These are phyloP conservation scores for Quercus tomentella DNA, from an alignment of 331 rosid species.

Conservation along the genomic window DNA sequence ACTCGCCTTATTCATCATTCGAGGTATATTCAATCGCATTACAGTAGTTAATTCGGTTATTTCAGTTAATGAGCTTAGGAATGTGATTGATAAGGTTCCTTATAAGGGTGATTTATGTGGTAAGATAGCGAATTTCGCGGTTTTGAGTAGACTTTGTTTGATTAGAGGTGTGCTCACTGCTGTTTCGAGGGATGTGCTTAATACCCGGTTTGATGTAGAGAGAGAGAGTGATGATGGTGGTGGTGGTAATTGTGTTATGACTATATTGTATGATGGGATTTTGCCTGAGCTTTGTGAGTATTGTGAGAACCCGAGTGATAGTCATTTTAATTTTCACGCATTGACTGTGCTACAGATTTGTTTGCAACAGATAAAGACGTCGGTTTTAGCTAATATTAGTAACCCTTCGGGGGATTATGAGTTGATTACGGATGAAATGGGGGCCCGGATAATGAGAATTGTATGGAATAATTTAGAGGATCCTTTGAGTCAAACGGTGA, in stretches of 20 bases:
- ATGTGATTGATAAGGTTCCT: slow-evolving; percentile 52
- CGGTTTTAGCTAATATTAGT: slow-evolving; percentile 50
- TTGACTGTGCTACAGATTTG: slow-evolving; percentile 97
- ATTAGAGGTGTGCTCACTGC: slow-evolving; percentile 92
- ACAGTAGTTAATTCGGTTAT: slow-evolving; percentile 13
- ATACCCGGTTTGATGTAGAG: slow-evolving; percentile 34
- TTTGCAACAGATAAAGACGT: slow-evolving; percentile 87
- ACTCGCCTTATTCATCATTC: slow-evolving; percentile 66
- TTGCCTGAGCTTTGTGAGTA: slow-evolving; percentile 82
- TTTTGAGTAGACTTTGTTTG: slow-evolving; percentile 82
- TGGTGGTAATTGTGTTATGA: slow-evolving; percentile 30
- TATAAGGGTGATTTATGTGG: slow-evolving; percentile 43
- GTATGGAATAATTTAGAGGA: slow-evolving; percentile 96
- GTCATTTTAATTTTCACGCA: slow-evolving; percentile 92
- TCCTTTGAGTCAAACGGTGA: slow-evolving; percentile 96
- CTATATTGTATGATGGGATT: slow-evolving; percentile 84
- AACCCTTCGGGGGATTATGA: slow-evolving; percentile 37
- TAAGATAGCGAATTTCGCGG: slow-evolving; percentile 51
- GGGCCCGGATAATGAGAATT: slow-evolving; percentile 65
- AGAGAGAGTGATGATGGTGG: slow-evolving; percentile 17
- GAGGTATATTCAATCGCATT: slow-evolving; percentile 50
- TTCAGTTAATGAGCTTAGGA: slow-evolving; percentile 26
- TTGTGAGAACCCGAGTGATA: slow-evolving; percentile 83
- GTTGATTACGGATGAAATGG: slow-evolving; percentile 83
- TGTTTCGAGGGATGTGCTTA: slow-evolving; percentile 77